Evolutionary conservation across 1,284 basidiomycete species (phyloP).

Genomic region (Rhizoctonia solani): DNA sequence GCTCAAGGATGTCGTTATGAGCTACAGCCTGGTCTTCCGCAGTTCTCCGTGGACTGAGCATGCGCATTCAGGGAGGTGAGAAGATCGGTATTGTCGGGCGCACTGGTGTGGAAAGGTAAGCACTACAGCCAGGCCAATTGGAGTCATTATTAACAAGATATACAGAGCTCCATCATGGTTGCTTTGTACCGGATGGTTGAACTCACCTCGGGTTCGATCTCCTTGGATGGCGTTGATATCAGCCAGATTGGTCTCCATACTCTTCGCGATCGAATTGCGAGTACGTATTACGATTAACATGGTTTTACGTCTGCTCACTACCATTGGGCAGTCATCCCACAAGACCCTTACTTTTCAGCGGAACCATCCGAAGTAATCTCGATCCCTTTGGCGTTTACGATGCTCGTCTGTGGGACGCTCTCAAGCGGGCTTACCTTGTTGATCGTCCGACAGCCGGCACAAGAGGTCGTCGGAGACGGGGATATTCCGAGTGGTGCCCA

Average conservation of each 20-base stretch:
- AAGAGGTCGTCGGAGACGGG: conserved; percentile 39
- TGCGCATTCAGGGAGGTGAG: conserved; percentile 73
- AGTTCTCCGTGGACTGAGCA: conserved; percentile 60
- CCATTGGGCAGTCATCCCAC: conserved; percentile 74
- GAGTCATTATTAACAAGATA: not conserved
- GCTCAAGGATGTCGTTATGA: conserved; percentile 65
- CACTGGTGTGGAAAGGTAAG: conserved; percentile 42
- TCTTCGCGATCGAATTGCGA: conserved; percentile 68
- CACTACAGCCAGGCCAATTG: not conserved
- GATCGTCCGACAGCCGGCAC: conserved; percentile 23
- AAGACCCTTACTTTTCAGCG: conserved; percentile 73
- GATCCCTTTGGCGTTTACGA: conserved; percentile 78
- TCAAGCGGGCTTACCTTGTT: conserved; percentile 77
- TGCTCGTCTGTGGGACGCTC: conserved; percentile 77
- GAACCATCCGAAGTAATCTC: conserved; percentile 79
- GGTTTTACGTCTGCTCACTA: conserved; percentile 44
- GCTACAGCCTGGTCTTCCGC: conserved; percentile 68
- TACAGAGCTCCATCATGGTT: conserved; percentile 64
- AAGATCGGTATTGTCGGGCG: conserved; percentile 87
- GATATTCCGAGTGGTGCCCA: conserved; percentile 46
- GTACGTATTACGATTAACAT: conserved; percentile 48
- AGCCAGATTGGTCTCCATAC: conserved; percentile 63
- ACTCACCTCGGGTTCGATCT: conserved; percentile 64
- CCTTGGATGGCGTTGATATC: conserved; percentile 37
- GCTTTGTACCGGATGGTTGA: conserved; percentile 65